Percentiles rank a stretch among this genome's conserved stretches.
These are phyloP conservation scores for Tilletiaria anomala DNA, from an alignment of 1,284 basidiomycete species.

Conservation along the genomic window DNA sequence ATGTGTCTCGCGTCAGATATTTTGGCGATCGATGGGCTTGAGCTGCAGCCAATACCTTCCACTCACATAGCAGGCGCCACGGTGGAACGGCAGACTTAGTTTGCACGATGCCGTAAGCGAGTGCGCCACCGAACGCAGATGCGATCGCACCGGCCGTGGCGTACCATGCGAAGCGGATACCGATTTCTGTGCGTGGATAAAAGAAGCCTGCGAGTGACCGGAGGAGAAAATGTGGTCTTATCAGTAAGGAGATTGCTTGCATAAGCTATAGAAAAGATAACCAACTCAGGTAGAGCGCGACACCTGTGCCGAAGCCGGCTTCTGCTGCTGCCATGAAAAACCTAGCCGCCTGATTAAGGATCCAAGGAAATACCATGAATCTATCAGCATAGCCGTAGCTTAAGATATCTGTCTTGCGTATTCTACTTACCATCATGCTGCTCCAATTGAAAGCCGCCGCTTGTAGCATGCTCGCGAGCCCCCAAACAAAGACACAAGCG, in stretches of 20 bases:
- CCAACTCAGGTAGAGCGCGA: conserved; percentile 17
- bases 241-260: no score
- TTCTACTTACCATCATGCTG: conserved; percentile 28
- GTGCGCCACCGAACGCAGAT: conserved; percentile 17
- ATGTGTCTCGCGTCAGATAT: no score
- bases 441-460: conserved; percentile 18
- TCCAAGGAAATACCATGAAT: no score
- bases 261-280: no score
- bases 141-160: conserved; percentile 11
- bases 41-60: no score
- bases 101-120: conserved; percentile 31
- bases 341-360: no score
- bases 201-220: no score
- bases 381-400: no score
- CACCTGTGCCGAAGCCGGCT: conserved; percentile 27
- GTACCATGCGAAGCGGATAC: conserved; percentile 23
- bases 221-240: no score
- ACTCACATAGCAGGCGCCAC: conserved; percentile 28
- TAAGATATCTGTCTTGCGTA: no score
- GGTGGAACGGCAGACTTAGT: conserved; percentile 11
- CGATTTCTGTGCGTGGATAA: conserved; percentile 29
- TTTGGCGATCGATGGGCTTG: no score
- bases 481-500: conserved; percentile 26
- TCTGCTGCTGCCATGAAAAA: conserved; percentile 28
- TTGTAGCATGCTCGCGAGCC: conserved; percentile 17